phyloP scores from a whole-genome alignment of 345 rosid genomes.

The Eutrema yunnanense region DNA sequence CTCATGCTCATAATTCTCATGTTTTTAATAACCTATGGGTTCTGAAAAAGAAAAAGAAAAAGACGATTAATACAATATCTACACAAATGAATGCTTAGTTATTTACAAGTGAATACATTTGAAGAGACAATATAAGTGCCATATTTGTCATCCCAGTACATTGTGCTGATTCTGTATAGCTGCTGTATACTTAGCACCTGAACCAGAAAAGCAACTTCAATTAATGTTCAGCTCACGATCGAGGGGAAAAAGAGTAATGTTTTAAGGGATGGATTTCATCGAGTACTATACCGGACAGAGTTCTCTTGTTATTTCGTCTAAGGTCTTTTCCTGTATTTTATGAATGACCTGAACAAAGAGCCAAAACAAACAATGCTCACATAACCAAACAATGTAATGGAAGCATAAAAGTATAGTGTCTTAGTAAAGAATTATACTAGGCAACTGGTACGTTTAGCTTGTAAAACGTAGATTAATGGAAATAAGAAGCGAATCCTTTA shows the following conservation, averaged over 20 bases:
- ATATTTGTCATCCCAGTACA: conserved; percentile 99
- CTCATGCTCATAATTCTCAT: conserved; percentile 92
- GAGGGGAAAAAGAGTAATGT: neutral
- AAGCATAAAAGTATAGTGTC: neutral
- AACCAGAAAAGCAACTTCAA: neutral
- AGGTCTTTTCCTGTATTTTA: conserved; percentile 87
- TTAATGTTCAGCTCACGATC: neutral
- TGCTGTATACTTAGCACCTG: conserved; percentile 98
- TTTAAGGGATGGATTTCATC: neutral
- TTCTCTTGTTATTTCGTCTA: conserved; percentile 85
- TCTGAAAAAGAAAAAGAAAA: neutral
- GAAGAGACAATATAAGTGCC: conserved; percentile 95
- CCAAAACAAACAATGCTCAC: conserved; percentile 2
- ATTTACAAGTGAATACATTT: conserved; percentile 45
- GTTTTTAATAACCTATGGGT: conserved; percentile 67
- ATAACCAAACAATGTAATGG: neutral
- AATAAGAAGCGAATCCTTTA: too few species aligned
- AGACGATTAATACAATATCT: neutral
- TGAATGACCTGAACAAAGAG: conserved; percentile 70
- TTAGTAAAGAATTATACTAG: conserved; percentile 46
- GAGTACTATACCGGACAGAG: conserved; percentile 71
- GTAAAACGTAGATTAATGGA: too few species aligned
- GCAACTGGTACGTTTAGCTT: too few species aligned
- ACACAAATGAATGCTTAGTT: neutral
- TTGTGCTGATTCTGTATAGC: conserved; percentile 94